phyloP scores from a whole-genome alignment of 805 yeast genomes.

The Komagataella ulmi region DNA sequence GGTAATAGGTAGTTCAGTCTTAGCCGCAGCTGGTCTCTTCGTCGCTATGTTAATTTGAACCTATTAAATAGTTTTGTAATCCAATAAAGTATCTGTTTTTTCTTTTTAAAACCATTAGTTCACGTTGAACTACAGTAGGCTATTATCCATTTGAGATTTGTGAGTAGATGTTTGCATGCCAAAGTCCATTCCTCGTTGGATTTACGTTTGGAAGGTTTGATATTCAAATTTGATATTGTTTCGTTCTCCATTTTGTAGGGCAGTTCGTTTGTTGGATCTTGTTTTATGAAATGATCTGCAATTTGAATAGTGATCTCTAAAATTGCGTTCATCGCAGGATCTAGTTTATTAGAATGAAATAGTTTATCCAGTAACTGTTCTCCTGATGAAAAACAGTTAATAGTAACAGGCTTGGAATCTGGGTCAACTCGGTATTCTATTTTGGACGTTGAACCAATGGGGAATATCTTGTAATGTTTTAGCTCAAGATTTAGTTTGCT shows the following conservation, averaged over 20 bases:
- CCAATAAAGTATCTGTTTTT: neutral
- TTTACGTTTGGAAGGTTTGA: constrained; percentile 48
- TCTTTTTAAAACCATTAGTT: neutral
- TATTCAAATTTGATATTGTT: constrained; percentile 63
- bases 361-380: constrained; percentile 60
- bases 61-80: too few species aligned
- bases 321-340: constrained; percentile 69
- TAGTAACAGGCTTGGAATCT: constrained; percentile 21
- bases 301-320: constrained; percentile 47
- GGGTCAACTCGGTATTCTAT: constrained; percentile 40
- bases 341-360: constrained; percentile 65
- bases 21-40: neutral
- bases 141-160: constrained; percentile 75
- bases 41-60: neutral
- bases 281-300: constrained; percentile 25
- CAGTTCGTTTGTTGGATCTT: constrained; percentile 44
- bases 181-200: constrained; percentile 79
- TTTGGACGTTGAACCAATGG: constrained; percentile 75
- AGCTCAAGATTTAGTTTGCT: constrained; percentile 42
- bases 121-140: constrained; percentile 45
- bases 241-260: constrained; percentile 68
- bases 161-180: constrained; percentile 71
- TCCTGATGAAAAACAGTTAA: constrained; percentile 56
- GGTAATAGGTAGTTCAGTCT: neutral
- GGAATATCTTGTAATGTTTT: constrained; percentile 50